Evolutionary conservation across 305 asterid species (phyloP).

Genomic region (Salvia sclarea): DNA sequence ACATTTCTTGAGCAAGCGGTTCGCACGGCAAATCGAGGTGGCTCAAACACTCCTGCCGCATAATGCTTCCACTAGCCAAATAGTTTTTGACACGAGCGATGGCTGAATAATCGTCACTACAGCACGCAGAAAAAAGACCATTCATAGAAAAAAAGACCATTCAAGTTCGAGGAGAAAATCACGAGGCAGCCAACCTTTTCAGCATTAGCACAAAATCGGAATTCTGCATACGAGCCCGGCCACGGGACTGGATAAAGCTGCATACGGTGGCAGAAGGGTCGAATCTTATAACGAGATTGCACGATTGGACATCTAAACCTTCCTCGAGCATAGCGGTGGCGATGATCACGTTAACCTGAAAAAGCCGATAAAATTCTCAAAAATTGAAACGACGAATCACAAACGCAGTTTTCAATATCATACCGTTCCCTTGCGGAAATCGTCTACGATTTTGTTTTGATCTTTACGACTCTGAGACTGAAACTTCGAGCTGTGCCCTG

Average conservation of each 20-base stretch:
- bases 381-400: neutral
- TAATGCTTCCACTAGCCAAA: slow-evolving; percentile 61
- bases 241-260: slow-evolving; percentile 94
- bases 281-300: slow-evolving; percentile 88
- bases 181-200: slow-evolving; percentile 47
- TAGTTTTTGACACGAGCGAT: slow-evolving; percentile 50
- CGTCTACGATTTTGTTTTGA: slow-evolving; percentile 61
- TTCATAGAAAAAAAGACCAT: neutral
- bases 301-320: slow-evolving; percentile 89
- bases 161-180: neutral
- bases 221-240: slow-evolving; percentile 87
- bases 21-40: slow-evolving; percentile 69
- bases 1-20: slow-evolving; percentile 44
- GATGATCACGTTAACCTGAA: slow-evolving; percentile 79
- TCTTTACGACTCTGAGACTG: slow-evolving; percentile 65
- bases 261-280: slow-evolving; percentile 77
- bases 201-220: slow-evolving; percentile 79
- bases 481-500: slow-evolving; percentile 48
- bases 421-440: slow-evolving; percentile 73
- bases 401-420: slow-evolving; percentile 19
- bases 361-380: neutral
- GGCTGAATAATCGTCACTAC: slow-evolving; percentile 56
- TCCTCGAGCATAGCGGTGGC: slow-evolving; percentile 93
- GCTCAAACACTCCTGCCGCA: slow-evolving; percentile 69
- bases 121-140: slow-evolving; percentile 22